Conservation (phyloP, 345 rosid species). For the Ceriops decandra region DNA sequence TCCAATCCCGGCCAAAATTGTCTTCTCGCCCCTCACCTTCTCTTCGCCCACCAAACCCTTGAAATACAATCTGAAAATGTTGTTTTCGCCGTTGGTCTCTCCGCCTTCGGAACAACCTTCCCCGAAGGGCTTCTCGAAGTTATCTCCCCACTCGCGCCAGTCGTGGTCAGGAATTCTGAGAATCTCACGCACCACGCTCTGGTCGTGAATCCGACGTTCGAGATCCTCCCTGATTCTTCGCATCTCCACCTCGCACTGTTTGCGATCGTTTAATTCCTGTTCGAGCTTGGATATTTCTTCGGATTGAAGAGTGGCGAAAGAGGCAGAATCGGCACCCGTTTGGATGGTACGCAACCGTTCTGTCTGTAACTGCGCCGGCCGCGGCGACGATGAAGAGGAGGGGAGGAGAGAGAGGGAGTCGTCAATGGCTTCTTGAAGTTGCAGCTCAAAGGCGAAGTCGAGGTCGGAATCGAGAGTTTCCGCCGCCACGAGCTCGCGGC, state of each 20-base stretch:
- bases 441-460: conserved; percentile 62
- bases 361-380: conserved; percentile 4
- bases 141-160: conserved; percentile 54
- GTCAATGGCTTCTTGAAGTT: conserved; percentile 57
- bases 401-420: conserved; percentile 37
- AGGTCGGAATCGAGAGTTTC: conserved; percentile 43
- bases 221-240: conserved; percentile 41
- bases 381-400: conserved; percentile 16
- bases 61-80: conserved; percentile 26
- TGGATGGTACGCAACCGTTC: neutral
- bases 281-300: conserved; percentile 41
- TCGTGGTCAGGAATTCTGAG: conserved; percentile 44
- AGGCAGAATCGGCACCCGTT: neutral
- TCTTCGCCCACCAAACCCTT: conserved; percentile 49
- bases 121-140: conserved; percentile 38
- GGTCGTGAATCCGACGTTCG: conserved; percentile 58
- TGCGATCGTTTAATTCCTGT: conserved; percentile 44
- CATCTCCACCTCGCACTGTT: conserved; percentile 30
- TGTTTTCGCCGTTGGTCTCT: neutral
- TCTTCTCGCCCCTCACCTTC: conserved; percentile 29
- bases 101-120: neutral
- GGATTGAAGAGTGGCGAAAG: conserved; percentile 23
- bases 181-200: conserved; percentile 52
- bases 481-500: conserved; percentile 42
- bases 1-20: conserved; percentile 42